phyloP scores from a whole-genome alignment of 768 basidiomycete species.

The Pisolithus orientalis region DNA sequence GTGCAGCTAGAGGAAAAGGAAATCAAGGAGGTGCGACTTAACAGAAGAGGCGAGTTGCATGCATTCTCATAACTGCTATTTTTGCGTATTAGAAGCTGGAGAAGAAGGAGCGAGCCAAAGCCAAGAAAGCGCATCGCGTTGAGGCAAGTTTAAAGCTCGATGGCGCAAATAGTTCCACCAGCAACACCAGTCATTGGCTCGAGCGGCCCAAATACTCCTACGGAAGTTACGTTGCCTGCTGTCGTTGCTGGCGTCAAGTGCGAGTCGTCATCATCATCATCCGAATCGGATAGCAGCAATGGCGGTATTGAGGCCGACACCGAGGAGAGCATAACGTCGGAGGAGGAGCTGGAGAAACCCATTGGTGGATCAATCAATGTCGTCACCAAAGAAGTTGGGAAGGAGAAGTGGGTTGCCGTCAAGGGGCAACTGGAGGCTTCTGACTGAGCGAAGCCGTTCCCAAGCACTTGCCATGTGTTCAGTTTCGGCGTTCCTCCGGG shows the following conservation, averaged over 20 bases:
- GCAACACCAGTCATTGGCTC: not conserved
- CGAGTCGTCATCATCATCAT: constrained; percentile 39
- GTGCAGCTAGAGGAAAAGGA: constrained; percentile 41
- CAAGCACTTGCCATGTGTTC: not conserved
- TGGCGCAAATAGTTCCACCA: constrained; percentile 7
- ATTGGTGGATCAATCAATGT: constrained; percentile 11
- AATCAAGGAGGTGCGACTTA: constrained; percentile 34
- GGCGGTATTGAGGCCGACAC: constrained; percentile 65
- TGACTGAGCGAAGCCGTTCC: not conserved
- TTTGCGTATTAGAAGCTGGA: constrained; percentile 41
- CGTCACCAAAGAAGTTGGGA: constrained; percentile 28
- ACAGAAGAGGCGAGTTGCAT: not conserved
- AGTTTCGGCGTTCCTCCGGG: not conserved
- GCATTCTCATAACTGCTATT: constrained; percentile 1
- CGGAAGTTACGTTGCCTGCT: constrained; percentile 16
- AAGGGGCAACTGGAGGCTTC: constrained; percentile 38
- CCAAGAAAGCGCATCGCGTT: constrained; percentile 39
- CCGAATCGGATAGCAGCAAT: constrained; percentile 54
- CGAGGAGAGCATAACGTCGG: constrained; percentile 71
- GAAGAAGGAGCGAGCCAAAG: constrained; percentile 51
- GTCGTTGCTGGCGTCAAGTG: constrained; percentile 24
- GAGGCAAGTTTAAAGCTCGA: constrained; percentile 28
- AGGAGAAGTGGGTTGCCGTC: constrained; percentile 77
- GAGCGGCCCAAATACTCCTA: constrained; percentile 2
- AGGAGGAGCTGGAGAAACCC: constrained; percentile 51